A percentile compares a stretch with the other conserved stretches of the same genome.
Conservation (phyloP, 805 yeast species). For the Ogataea henricii region DNA sequence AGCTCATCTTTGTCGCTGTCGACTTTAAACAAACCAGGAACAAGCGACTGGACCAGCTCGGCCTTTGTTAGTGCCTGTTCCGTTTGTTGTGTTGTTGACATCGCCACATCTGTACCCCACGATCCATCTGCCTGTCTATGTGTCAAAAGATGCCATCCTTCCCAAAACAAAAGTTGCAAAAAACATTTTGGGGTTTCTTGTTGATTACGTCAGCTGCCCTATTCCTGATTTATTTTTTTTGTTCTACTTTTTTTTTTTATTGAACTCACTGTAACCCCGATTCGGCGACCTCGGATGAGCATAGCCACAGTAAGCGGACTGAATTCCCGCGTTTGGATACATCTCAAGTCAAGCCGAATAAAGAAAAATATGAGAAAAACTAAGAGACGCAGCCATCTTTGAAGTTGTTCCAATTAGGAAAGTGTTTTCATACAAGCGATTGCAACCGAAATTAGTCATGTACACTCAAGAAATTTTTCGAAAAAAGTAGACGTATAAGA, state of each 20-base stretch:
- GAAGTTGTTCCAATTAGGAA: too few species aligned
- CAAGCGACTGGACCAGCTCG: slow-evolving; percentile 12
- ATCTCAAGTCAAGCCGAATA: background rate
- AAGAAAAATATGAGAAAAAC: background rate
- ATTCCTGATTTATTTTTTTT: too few species aligned
- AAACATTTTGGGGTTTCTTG: too few species aligned
- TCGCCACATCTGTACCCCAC: background rate
- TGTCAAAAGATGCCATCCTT: too few species aligned
- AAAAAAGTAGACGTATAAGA: slow-evolving; percentile 5
- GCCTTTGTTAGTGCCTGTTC: background rate
- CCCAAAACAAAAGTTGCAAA: too few species aligned
- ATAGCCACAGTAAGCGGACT: background rate
- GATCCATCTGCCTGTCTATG: too few species aligned
- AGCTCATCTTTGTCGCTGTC: slow-evolving; percentile 7
- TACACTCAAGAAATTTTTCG: too few species aligned
- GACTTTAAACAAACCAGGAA: slow-evolving; percentile 8
- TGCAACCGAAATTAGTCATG: too few species aligned
- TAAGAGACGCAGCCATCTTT: background rate
- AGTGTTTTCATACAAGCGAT: too few species aligned
- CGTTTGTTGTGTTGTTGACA: background rate
- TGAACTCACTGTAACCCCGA: too few species aligned
- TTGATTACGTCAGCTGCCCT: background rate
- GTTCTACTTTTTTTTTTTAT: too few species aligned
- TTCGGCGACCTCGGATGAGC: background rate
- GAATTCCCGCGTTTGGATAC: background rate